phyloP scores from a whole-genome alignment of 805 yeast species.

The Torulaspora microellipsoides region DNA sequence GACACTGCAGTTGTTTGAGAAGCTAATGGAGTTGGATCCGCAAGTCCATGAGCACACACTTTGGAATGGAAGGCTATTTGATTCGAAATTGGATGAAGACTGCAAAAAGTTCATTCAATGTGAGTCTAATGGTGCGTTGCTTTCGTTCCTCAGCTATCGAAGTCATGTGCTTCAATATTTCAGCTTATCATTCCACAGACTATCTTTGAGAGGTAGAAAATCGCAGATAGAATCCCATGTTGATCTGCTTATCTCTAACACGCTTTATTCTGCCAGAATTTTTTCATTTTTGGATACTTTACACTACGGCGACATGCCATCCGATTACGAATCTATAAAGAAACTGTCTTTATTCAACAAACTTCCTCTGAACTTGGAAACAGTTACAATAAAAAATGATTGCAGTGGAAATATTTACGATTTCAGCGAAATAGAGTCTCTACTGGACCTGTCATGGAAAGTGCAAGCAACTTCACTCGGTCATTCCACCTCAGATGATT shows the following conservation, averaged over 20 bases:
- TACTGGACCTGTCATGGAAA: conserved; percentile 30
- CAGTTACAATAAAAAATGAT: conserved; percentile 32
- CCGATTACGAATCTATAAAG: conserved; percentile 20
- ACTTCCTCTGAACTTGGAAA: conserved; percentile 41
- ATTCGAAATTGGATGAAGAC: conserved; percentile 32
- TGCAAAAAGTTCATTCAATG: conserved; percentile 31
- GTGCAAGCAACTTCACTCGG: background rate
- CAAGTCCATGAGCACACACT: conserved; percentile 48
- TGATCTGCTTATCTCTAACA: conserved; percentile 46
- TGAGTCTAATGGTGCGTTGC: conserved; percentile 47
- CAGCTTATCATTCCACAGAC: conserved; percentile 66
- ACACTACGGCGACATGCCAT: conserved; percentile 49
- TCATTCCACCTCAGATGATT: background rate
- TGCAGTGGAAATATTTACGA: conserved; percentile 39
- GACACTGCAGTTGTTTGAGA: conserved; percentile 46
- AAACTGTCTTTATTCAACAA: conserved; percentile 29
- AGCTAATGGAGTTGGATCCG: conserved; percentile 48
- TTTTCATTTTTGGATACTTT: conserved; percentile 67
- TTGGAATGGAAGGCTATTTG: conserved; percentile 51
- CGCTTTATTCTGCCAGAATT: conserved; percentile 60
- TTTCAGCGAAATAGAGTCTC: conserved; percentile 38
- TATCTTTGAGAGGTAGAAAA: conserved; percentile 46
- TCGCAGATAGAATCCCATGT: conserved; percentile 44
- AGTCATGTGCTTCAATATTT: conserved; percentile 58
- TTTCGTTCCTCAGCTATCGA: conserved; percentile 59